phyloP scores from a whole-genome alignment of 768 basidiomycete species.

The Dacryopinax spathularia region DNA sequence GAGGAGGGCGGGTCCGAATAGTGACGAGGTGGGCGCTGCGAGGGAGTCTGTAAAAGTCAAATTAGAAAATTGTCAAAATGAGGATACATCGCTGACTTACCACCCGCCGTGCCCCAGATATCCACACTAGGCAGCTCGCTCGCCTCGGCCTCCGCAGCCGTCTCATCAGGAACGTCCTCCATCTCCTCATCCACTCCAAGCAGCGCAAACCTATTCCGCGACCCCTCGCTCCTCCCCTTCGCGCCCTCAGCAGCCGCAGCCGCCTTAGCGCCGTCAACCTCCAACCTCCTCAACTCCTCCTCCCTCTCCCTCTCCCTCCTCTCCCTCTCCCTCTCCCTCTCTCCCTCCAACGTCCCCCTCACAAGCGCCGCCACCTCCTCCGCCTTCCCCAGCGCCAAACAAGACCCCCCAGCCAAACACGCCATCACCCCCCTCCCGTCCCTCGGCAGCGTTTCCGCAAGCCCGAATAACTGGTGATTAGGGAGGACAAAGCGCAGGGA shows the following conservation, averaged over 20 bases:
- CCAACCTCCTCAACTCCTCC: conserved; percentile 16
- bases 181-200: not conserved
- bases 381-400: conserved; percentile 45
- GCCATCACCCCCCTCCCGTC: conserved; percentile 49
- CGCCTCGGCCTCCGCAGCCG: not conserved
- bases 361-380: conserved; percentile 56
- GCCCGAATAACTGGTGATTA: conserved; percentile 57
- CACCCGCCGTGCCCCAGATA: not conserved
- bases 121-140: not conserved
- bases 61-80: not conserved
- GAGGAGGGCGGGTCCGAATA: conserved; percentile 35
- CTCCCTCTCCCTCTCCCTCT: conserved; percentile 3
- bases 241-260: not conserved
- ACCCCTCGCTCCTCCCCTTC: conserved; percentile 5
- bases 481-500: conserved; percentile 62
- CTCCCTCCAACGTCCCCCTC: conserved; percentile 31
- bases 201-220: not conserved
- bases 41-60: not conserved
- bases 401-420: conserved; percentile 45
- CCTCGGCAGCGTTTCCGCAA: conserved; percentile 56
- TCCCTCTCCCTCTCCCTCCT: conserved; percentile 2
- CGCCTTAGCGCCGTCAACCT: conserved; percentile 10
- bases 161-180: not conserved
- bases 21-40: conserved; percentile 11
- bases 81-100: not conserved